These are phyloP conservation scores for Phlebiopsis gigantea DNA, from an alignment of 768 basidiomycete species.

Conservation along the genomic window DNA sequence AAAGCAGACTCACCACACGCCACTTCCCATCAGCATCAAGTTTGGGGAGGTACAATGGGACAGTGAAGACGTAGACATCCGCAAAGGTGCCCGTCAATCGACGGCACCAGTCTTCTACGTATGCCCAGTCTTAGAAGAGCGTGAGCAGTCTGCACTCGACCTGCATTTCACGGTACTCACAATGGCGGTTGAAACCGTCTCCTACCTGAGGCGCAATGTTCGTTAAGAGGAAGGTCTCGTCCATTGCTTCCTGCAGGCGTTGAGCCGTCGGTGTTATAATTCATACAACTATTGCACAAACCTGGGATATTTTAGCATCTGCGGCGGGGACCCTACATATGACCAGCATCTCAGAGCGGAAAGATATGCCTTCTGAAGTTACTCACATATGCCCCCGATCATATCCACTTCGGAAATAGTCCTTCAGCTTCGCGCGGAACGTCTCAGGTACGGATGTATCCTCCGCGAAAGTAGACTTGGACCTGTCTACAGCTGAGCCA, in stretches of 20 bases:
- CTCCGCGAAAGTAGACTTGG: conserved; percentile 76
- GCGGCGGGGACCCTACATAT: conserved; percentile 84
- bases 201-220: conserved; percentile 99
- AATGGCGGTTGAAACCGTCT: conserved; percentile 95
- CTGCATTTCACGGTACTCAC: conserved; percentile 37
- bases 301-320: conserved; percentile 88
- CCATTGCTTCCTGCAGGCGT: conserved; percentile 69
- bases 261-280: not conserved
- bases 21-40: conserved; percentile 88
- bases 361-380: not conserved
- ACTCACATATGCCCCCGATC: conserved; percentile 95
- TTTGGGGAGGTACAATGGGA: conserved; percentile 92
- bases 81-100: conserved; percentile 80
- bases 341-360: conserved; percentile 2
- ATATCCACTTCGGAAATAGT: conserved; percentile 92
- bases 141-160: not conserved
- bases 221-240: conserved; percentile 91
- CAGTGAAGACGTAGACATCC: conserved; percentile 96
- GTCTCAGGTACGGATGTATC: conserved; percentile 68
- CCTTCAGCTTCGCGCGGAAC: conserved; percentile 81
- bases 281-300: conserved; percentile 21
- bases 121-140: conserved; percentile 79
- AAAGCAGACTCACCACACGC: conserved; percentile 68
- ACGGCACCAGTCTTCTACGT: conserved; percentile 93
- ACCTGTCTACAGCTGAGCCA: conserved; percentile 55